Evolutionary conservation across 2,329 filamentous ascomycete species (phyloP), one percentile per base, ranked within the genome.

Genomic region (Chrysosporium keratinophilum): DNA sequence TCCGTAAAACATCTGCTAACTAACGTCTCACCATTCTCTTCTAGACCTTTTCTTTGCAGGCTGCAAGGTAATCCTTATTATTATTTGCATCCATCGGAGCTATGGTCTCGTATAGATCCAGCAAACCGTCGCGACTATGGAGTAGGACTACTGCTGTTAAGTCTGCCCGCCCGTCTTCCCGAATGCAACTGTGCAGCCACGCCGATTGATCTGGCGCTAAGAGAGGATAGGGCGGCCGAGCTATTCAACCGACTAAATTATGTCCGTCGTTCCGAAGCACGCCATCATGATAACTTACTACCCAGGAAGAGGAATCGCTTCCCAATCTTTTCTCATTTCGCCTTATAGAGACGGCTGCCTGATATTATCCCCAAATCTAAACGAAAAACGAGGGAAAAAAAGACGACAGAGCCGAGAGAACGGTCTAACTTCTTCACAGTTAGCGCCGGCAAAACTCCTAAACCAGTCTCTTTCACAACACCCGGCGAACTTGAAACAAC

Each of bases 391-490:
- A 28, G 23, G 7, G 23, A 28, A 28, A 28, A 7, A 28, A 7
- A 28, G 23, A 28, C 23, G 23, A 28, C 23, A 28, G 23, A 28
- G 23, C 23, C 23, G 23, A 28, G 23, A 28, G 23, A 28, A 28
- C 23, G 23, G 23, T 28, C 23, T 28, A 28, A 28, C 23, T 28
- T 28, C 23, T 28, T 28, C 23, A 28, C 23, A 28, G 23, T 28
- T 28, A 28, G 23, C 23, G 23, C 23, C 23, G 23, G 23, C 23
- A 28, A 28, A 28, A 28, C 23, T 28, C 23, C 42, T 20, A 45
- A 45, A 45, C 42, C 42, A 45, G 42, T 45, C 42, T 45, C 42
- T 19, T 45, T 45, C 42, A 45, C 42, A 45, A 45, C 42, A 33
- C 31, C 42, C 42, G 42, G 14, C 42, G 42, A 45, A 45, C 42